Conservation (phyloP, 208 protist genomes). For the Trypanosoma avium region DNA sequence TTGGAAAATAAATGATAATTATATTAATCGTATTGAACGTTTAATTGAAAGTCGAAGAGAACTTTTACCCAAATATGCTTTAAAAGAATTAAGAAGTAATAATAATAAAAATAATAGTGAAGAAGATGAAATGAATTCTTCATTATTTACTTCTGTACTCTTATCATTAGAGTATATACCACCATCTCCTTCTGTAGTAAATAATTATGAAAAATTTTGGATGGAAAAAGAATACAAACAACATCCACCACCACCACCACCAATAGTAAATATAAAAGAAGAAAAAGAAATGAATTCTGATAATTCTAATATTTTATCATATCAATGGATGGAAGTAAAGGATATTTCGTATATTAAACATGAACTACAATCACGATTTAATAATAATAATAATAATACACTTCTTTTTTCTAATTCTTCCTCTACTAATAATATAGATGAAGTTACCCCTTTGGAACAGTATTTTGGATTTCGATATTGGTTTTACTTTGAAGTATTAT, state of each 20-base stretch:
- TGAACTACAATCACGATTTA: slow-evolving; percentile 1
- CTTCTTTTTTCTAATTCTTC: background rate
- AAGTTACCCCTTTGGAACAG: background rate
- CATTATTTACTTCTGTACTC: too few species aligned
- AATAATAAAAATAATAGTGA: too few species aligned
- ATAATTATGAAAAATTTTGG: slow-evolving; percentile 26
- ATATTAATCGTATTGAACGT: slow-evolving; percentile 33
- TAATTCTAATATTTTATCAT: background rate
- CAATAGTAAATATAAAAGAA: background rate
- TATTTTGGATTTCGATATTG: slow-evolving; percentile 78
- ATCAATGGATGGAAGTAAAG: slow-evolving; percentile 23
- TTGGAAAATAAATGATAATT: slow-evolving; percentile 13
- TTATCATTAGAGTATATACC: slow-evolving; percentile 13
- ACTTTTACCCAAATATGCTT: background rate
- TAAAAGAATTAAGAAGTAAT: too few species aligned
- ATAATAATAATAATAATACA: background rate
- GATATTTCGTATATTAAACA: slow-evolving; percentile 15
- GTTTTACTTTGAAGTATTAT: slow-evolving; percentile 73
- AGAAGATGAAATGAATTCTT: background rate
- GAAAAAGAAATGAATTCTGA: background rate
- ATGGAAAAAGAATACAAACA: slow-evolving; percentile 19
- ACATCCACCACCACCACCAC: background rate
- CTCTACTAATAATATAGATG: background rate
- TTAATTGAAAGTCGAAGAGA: slow-evolving; percentile 22
- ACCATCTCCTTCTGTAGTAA: slow-evolving; percentile 10